Evolutionary conservation across 306 rosid genomes (phyloP), one percentile per base, ranked within the genome.

Genomic region (Cucumis sativus): DNA sequence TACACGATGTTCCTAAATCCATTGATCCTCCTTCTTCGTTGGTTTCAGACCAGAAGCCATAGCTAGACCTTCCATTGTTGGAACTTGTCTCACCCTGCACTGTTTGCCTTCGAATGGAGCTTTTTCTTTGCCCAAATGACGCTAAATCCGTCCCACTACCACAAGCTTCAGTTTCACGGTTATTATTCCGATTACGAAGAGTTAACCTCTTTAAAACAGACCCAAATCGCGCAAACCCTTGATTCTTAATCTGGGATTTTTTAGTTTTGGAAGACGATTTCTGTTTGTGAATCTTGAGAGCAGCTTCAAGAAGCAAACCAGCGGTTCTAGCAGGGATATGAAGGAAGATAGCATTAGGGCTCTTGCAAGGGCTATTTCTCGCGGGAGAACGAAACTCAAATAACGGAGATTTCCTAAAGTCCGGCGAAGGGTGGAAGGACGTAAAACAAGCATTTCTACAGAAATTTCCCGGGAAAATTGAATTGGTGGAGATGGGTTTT

Each of bases 281-380:
- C 57, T 91, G 87, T 67, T 89, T 90, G 74, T 92, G 97, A 79
- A 92, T 92, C 83, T 88, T 84, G 40, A 89, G 73, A 17, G 99
- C 91, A 5, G 99, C 97, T 76, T 96, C 97, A 1, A 92, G 91
- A 40, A 96, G 96, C 43, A 92, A 70, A 35, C 93, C 78, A 0
- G 99, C 93, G 0, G 97, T 96, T 83, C 84, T 78, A 0, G 96
- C 82, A 0, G 98, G 98, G 37, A 93, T 83, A 12, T 89, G 94
- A 23, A 89, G 95, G 79, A 91, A 91, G 28, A 89, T 87, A 21
- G 86, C 78, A 77, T 88, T 90, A 41, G 96, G 87, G 39, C 85
- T 84, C 14, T 77, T 71, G 52, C 82, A 75, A 10, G 93, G 91
- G 77, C 81, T 88, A 30, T 52, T 52, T 43, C 83, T 89, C 0